Conservation (phyloP, 495 filamentous ascomycete species). For the Aspergillus ostianus region DNA sequence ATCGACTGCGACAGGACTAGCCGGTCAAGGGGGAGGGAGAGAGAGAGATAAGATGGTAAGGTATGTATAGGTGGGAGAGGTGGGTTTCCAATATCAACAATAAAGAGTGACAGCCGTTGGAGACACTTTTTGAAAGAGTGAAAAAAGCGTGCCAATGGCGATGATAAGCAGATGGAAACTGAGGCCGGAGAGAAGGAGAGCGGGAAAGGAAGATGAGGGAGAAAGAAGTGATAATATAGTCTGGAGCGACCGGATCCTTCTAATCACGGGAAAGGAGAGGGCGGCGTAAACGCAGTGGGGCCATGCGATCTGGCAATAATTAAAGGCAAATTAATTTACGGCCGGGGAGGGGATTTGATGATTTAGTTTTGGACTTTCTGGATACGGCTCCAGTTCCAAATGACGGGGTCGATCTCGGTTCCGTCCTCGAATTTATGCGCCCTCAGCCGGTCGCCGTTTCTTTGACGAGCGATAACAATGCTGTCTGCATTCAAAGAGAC, state of each 20-base stretch:
- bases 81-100: slow-evolving; percentile 21
- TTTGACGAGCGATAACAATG: background rate
- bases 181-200: slow-evolving; percentile 19
- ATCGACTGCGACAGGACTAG: slow-evolving; percentile 38
- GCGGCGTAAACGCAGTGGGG: slow-evolving; percentile 22
- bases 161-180: slow-evolving; percentile 17
- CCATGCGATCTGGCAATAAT: slow-evolving; percentile 26
- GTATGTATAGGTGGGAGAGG: slow-evolving; percentile 21
- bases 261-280: slow-evolving; percentile 22
- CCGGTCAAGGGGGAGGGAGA: background rate
- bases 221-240: slow-evolving; percentile 31
- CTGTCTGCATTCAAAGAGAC: background rate
- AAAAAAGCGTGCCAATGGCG: slow-evolving; percentile 28
- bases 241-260: slow-evolving; percentile 18
- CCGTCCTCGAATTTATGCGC: slow-evolving; percentile 2
- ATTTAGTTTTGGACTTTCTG: background rate
- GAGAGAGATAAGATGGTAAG: slow-evolving; percentile 2
- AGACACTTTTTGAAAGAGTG: slow-evolving; percentile 40
- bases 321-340: slow-evolving; percentile 28
- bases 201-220: slow-evolving; percentile 26
- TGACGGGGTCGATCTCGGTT: slow-evolving; percentile 1
- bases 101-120: slow-evolving; percentile 42
- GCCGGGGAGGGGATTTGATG: slow-evolving; percentile 9
- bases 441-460: background rate
- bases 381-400: slow-evolving; percentile 3